Conservation (phyloP, 1,139 yeast species). For the Debaryomyces coudertii region DNA sequence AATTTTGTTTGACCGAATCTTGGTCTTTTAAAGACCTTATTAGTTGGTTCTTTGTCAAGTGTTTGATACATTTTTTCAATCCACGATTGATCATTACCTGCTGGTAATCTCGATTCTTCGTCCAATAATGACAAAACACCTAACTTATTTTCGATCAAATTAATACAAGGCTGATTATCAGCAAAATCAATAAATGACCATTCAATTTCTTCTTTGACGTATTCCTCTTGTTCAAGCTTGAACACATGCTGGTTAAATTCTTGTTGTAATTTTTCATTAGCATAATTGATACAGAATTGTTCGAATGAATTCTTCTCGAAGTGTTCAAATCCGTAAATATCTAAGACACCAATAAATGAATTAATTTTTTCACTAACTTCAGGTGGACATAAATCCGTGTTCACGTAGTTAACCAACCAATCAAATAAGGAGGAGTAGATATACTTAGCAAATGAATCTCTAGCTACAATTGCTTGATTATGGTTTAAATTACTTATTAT, state of each 20-base stretch:
- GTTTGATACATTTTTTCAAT: slow-evolving; percentile 87
- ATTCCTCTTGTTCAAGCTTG: slow-evolving; percentile 95
- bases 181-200: slow-evolving; percentile 97
- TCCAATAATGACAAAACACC: slow-evolving; percentile 89
- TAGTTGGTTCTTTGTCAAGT: slow-evolving; percentile 76
- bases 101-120: slow-evolving; percentile 93
- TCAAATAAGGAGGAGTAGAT: slow-evolving; percentile 92
- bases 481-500: slow-evolving; percentile 82
- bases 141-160: slow-evolving; percentile 83
- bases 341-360: slow-evolving; percentile 93
- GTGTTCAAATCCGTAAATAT: slow-evolving; percentile 97
- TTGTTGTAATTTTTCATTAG: slow-evolving; percentile 96
- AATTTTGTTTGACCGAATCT: slow-evolving; percentile 92
- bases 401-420: slow-evolving; percentile 89
- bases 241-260: slow-evolving; percentile 97
- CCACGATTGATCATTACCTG: slow-evolving; percentile 94
- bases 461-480: slow-evolving; percentile 86
- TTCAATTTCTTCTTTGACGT: slow-evolving; percentile 86
- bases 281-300: slow-evolving; percentile 96
- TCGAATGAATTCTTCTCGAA: slow-evolving; percentile 93
- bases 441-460: slow-evolving; percentile 95
- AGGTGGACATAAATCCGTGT: slow-evolving; percentile 78
- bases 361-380: slow-evolving; percentile 59
- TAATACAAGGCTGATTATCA: slow-evolving; percentile 97
- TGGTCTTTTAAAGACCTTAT: slow-evolving; percentile 86